Evolutionary conservation across 2,329 filamentous ascomycete genomes (phyloP), one percentile per base, ranked within the genome.

Genomic region (Aureobasidium sp.): DNA sequence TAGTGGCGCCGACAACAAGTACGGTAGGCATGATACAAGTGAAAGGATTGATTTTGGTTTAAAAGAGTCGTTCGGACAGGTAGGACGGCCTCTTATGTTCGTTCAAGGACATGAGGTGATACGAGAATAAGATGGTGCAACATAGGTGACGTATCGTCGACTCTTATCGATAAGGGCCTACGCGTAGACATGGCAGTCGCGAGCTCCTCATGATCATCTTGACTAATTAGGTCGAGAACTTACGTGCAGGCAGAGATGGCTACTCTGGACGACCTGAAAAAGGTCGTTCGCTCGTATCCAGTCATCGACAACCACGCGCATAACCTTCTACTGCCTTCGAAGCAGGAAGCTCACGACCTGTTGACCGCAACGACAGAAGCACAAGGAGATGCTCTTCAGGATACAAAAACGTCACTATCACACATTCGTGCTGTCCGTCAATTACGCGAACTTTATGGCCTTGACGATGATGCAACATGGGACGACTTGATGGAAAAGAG

Each of bases 231-330:
- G 13, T 15, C 15, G 4, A 46, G 23, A 1, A 20, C n/a, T 23
- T 10, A 17, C 5, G 20, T 20, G 3, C 27, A 29, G 12, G 13
- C 37, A 55, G 17, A 42, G 13, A 62, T 61, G 47, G 48, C 47
- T 47, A 52, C 56, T 27, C 59, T 71, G 9, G 63, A 67, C n/a
- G 67, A 70, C 36, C 64, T 71, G n/a, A 68, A 65, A 26, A 34
- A 64, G 10, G 61, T 70, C 36, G 67, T 72, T 26, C 67, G 63
- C 9, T 68, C 63, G 1, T 69, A 64, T 26, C 87, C 87, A 3
- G 84, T 90, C 67, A 85, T 91, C 71, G 88, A 91, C 74, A 84
- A 89, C 67, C 87, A 90, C 70, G 86, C 85, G 2, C 87, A 90
- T 66, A 87, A 87, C 32, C 78, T 91, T 1, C 80, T 90, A 10